A percentile compares a stretch with the other conserved stretches of the same genome.
Conservation (phyloP, 305 asterid species). For the Rubia occidens region DNA sequence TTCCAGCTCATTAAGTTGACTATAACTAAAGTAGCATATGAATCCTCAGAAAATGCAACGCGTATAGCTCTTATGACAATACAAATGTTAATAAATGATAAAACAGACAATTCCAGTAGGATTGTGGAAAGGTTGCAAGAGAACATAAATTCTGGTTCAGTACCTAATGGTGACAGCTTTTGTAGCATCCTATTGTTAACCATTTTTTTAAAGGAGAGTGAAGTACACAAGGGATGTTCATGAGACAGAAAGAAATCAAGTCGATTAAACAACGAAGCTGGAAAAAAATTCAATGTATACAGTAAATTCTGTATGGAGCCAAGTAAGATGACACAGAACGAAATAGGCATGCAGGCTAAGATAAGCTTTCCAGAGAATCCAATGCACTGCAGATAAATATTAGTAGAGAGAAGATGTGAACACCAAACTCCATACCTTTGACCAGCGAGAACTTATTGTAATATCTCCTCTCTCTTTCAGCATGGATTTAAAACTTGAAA, state of each 20-base stretch:
- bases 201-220: neutral
- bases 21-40: neutral
- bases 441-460: constrained; percentile 74
- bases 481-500: constrained; percentile 70
- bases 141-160: neutral
- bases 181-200: neutral
- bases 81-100: neutral
- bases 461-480: constrained; percentile 65
- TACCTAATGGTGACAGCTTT: neutral
- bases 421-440: constrained; percentile 46
- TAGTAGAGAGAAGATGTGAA: neutral
- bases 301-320: neutral
- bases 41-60: neutral
- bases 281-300: neutral
- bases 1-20: neutral
- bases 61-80: neutral
- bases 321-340: constrained; percentile 1
- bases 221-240: neutral
- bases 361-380: neutral
- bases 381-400: neutral
- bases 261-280: neutral
- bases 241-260: constrained; percentile 7
- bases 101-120: neutral
- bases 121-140: neutral
- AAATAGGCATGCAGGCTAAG: constrained; percentile 24